Evolutionary conservation across 1,284 basidiomycete species (phyloP).

Genomic region (Phlebopus sp.): DNA sequence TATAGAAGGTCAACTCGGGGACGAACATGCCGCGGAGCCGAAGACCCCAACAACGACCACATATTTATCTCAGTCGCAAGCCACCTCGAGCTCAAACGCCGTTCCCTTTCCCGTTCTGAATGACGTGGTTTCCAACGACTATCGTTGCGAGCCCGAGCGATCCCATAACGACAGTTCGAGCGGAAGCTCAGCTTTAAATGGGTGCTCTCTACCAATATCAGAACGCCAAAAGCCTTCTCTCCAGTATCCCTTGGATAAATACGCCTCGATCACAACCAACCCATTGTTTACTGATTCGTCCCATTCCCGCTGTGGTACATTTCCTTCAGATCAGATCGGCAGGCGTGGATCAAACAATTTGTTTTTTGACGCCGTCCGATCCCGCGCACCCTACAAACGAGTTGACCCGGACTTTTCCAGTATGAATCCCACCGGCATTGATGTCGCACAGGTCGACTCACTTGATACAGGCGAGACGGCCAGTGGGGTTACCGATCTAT

Average conservation of each 20-base stretch:
- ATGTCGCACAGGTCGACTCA: slow-evolving; percentile 25
- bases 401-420: slow-evolving; percentile 23
- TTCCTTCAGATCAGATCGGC: slow-evolving; percentile 24
- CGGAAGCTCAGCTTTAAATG: slow-evolving; percentile 11
- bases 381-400: slow-evolving; percentile 27
- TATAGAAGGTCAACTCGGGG: slow-evolving; percentile 30
- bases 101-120: slow-evolving; percentile 34
- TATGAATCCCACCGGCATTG: slow-evolving; percentile 21
- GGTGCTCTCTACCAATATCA: slow-evolving; percentile 12
- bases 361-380: slow-evolving; percentile 31
- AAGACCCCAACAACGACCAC: slow-evolving; percentile 36
- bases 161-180: slow-evolving; percentile 11
- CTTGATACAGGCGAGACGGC: slow-evolving; percentile 20
- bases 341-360: slow-evolving; percentile 33
- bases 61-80: slow-evolving; percentile 34
- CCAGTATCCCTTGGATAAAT: slow-evolving; percentile 19
- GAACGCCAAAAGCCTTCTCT: slow-evolving; percentile 21
- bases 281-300: slow-evolving; percentile 15
- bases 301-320: slow-evolving; percentile 10
- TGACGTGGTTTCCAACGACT: slow-evolving; percentile 21
- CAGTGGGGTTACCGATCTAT: slow-evolving; percentile 30
- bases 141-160: slow-evolving; percentile 26
- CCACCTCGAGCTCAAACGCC: slow-evolving; percentile 19
- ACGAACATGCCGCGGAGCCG: slow-evolving; percentile 35
- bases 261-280: slow-evolving; percentile 17